phyloP scores from a whole-genome alignment of 2,329 filamentous ascomycete species.

The Proliferodiscus dingleyae region DNA sequence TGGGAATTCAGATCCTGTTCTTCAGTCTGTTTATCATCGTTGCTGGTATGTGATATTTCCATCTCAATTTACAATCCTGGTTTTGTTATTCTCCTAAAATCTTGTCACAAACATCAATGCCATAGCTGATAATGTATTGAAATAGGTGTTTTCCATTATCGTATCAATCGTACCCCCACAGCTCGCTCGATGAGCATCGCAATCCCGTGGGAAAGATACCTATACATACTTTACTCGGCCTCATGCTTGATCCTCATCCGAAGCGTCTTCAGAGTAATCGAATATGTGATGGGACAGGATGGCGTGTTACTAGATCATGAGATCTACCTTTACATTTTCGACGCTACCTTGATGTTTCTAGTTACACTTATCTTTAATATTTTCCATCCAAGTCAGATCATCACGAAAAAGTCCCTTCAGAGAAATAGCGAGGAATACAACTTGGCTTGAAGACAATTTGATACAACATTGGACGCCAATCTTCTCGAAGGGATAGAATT shows the following conservation, averaged over 20 bases:
- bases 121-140: too few species aligned
- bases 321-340: constrained; percentile 39
- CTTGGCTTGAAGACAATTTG: too few species aligned
- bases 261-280: constrained; percentile 40
- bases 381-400: constrained; percentile 31
- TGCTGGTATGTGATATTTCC: constrained; percentile 33
- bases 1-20: constrained; percentile 45
- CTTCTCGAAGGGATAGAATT: too few species aligned
- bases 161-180: constrained; percentile 32
- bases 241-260: constrained; percentile 41
- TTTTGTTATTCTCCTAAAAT: too few species aligned
- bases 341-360: constrained; percentile 37
- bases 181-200: constrained; percentile 7
- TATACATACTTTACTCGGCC: constrained; percentile 38
- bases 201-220: constrained; percentile 33
- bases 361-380: constrained; percentile 34
- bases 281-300: constrained; percentile 39
- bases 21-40: constrained; percentile 46
- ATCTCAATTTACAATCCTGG: too few species aligned
- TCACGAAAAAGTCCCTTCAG: too few species aligned
- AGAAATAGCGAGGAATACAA: too few species aligned
- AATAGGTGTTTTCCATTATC: constrained; percentile 44
- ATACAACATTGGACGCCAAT: too few species aligned
- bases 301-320: constrained; percentile 40
- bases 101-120: too few species aligned